Conservation (phyloP, 139 green algal species). For the Microglena sp. region DNA sequence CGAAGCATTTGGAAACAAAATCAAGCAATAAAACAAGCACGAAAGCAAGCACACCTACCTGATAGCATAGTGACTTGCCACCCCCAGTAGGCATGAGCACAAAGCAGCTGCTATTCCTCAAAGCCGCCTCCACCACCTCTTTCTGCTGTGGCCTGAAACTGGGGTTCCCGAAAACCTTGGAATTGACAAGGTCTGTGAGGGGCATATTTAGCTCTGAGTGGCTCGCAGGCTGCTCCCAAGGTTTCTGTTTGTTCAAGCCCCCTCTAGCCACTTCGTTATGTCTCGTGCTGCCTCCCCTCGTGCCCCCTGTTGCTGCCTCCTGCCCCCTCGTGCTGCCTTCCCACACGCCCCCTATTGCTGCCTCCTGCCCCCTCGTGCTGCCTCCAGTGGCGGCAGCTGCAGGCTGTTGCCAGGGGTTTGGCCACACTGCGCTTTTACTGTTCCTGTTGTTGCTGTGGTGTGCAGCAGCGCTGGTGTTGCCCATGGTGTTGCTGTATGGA, state of each 20-base stretch:
- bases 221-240: not conserved
- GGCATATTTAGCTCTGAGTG: not conserved
- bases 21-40: too few relatives aligned
- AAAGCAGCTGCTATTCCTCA: conserved; percentile 25
- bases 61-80: conserved; percentile 72
- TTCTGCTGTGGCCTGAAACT: conserved; percentile 4
- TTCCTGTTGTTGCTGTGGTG: too few relatives aligned
- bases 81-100: conserved; percentile 90
- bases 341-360: not conserved
- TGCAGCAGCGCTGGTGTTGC: not conserved
- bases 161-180: conserved; percentile 4
- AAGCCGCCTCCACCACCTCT: conserved; percentile 1
- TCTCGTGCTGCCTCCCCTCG: not conserved
- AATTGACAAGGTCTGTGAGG: conserved; percentile 1
- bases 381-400: not conserved
- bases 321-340: not conserved
- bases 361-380: not conserved
- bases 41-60: conserved; percentile 20
- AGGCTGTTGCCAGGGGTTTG: too few relatives aligned
- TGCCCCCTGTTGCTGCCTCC: not conserved
- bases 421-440: too few relatives aligned
- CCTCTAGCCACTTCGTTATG: too few relatives aligned
- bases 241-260: too few relatives aligned
- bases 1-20: conserved; percentile 28
- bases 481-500: not conserved